Evolutionary conservation across 139 green algal genomes (phyloP), one percentile per base, ranked within the genome.

Genomic region (Chlorella sp.): DNA sequence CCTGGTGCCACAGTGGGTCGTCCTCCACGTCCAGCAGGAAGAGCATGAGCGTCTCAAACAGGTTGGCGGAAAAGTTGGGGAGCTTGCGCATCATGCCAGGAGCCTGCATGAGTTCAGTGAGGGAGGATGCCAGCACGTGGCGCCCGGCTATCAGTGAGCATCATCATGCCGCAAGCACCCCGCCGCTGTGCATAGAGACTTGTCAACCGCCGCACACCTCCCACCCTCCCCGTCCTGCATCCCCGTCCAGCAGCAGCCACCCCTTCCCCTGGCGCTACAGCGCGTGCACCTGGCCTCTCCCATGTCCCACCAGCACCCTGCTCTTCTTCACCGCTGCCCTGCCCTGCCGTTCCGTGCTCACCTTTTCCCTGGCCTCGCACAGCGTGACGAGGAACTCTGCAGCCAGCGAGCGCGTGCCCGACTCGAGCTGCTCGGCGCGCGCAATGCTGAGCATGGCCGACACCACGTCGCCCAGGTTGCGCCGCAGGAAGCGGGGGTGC

Each of bases 1-100:
- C 88, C 35, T 71, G 70, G 78, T 95, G 87, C 94, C 94, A 98
- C 36, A 83, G 72, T 1, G 90, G 87, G 35, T 95, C 91, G 64
- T 98, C 91, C 86, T 98, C 95, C 22, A 99, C 77, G 61, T 99
- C 94, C 69, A 97, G 75, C 81, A 99, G 86, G 77, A 99, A 96
- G 24, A 74, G 66, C 77, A 96, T 88, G 49, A 94, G 79, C 69
- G 85, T 87, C 70, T 90, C 83, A 77, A 98, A 97, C 67, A 99
- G 78, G 50, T 76, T 86, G 26, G 82, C 66, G 1, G 90, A 72
- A 59, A 97, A 92, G 73, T 93, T 85, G 29, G 93, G 95, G 62
- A 97, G 86, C 82, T 93, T 93, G 80, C 92, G 87, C 90, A 99
- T 93, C 91, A 98, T 97, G 66, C 93, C 93, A 3, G 91, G 89